Evolutionary conservation across 805 yeast species (phyloP).

Genomic region (Pichia rugopelliculosa): DNA sequence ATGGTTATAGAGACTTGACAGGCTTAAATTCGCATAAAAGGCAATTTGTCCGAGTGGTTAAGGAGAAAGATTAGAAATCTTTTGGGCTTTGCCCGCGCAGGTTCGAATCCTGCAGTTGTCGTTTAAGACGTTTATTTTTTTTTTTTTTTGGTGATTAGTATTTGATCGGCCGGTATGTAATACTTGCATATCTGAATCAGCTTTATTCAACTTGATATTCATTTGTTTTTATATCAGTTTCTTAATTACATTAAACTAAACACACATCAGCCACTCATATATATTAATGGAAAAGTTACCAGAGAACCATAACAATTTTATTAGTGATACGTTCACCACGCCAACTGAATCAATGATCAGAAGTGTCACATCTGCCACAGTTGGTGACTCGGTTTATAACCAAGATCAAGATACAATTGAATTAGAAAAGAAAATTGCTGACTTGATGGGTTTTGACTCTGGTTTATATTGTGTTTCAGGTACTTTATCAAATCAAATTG

Average conservation of each 20-base stretch:
- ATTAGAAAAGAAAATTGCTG: constrained; percentile 58
- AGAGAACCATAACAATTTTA: constrained; percentile 39
- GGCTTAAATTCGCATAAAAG: too few relatives aligned
- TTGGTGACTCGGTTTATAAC: constrained; percentile 85
- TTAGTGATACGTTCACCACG: constrained; percentile 85
- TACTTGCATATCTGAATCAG: too few relatives aligned
- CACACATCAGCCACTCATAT: too few relatives aligned
- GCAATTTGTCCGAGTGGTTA: constrained; percentile 53
- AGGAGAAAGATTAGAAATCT: constrained; percentile 53
- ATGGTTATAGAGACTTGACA: too few relatives aligned
- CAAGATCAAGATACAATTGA: constrained; percentile 69
- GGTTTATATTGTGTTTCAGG: constrained; percentile 85
- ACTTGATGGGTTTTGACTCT: constrained; percentile 69
- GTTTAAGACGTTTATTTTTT: too few relatives aligned
- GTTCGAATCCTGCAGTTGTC: constrained; percentile 57
- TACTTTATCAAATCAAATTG: constrained; percentile 85
- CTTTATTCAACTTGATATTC: too few relatives aligned
- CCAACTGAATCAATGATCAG: constrained; percentile 71
- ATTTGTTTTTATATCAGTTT: too few relatives aligned
- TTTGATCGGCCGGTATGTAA: too few relatives aligned
- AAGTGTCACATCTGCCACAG: constrained; percentile 48
- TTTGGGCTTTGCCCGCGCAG: constrained; percentile 59
- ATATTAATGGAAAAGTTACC: background rate
- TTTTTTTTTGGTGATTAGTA: too few relatives aligned
- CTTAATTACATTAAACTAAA: too few relatives aligned